phyloP scores from a whole-genome alignment of 257 asterid species.

The Marsdenia floribunda region DNA sequence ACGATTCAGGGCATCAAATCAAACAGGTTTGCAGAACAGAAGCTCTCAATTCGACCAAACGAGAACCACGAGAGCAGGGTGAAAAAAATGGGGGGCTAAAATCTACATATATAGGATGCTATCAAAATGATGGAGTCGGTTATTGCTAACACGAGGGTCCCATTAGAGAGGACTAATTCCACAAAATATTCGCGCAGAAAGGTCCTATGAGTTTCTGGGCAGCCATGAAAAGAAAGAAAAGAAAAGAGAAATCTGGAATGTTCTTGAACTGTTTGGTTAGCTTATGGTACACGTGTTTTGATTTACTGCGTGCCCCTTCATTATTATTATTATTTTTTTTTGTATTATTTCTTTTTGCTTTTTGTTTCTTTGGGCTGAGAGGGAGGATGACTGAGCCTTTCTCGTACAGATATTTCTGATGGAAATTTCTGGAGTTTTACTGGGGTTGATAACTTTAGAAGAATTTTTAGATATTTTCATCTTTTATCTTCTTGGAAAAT shows the following conservation, averaged over 20 bases:
- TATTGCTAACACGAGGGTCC: constrained; percentile 14
- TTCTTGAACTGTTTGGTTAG: constrained; percentile 18
- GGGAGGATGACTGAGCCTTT: not conserved
- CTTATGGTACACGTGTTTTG: not conserved
- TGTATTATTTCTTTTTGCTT: too few relatives aligned
- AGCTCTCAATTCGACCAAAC: not conserved
- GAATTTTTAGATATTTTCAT: too few relatives aligned
- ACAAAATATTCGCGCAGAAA: constrained; percentile 6
- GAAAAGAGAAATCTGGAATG: constrained; percentile 18
- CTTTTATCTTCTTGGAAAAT: too few relatives aligned
- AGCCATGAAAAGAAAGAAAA: too few relatives aligned
- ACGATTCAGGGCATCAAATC: not conserved
- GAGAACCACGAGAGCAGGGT: too few relatives aligned
- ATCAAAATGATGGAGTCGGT: not conserved
- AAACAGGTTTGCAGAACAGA: not conserved
- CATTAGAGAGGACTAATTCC: not conserved
- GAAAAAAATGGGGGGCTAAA: not conserved
- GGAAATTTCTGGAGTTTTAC: constrained; percentile 3
- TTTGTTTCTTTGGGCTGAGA: too few relatives aligned
- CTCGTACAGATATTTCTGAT: not conserved
- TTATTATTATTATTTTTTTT: too few relatives aligned
- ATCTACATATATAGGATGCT: not conserved
- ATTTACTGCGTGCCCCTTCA: not conserved
- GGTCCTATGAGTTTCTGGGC: constrained; percentile 12
- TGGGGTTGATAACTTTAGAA: too few relatives aligned